phyloP scores from a whole-genome alignment of 306 rosid genomes.

The Vigna angularis region DNA sequence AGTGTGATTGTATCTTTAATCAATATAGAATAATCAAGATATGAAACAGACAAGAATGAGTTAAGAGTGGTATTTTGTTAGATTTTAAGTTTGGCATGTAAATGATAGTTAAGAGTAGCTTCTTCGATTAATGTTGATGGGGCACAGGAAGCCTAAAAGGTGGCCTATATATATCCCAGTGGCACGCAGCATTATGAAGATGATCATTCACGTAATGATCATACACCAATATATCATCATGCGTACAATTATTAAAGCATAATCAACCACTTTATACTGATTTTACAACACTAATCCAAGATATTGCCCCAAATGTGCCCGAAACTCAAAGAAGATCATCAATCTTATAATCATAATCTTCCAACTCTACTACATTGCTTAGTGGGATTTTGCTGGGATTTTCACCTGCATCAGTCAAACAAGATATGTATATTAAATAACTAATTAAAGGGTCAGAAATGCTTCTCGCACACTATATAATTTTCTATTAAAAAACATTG shows the following conservation, averaged over 20 bases:
- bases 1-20: no score
- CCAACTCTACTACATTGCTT: conserved; percentile 44
- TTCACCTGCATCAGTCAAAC: conserved; percentile 52
- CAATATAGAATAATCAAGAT: no score
- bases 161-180: background rate
- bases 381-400: conserved; percentile 57
- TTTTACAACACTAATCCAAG: conserved; percentile 47
- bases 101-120: background rate
- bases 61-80: no score
- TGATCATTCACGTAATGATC: conserved; percentile 45
- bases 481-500: background rate
- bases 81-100: no score
- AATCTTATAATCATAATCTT: conserved; percentile 47
- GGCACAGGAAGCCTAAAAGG: conserved; percentile 1
- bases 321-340: conserved; percentile 49
- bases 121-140: conserved; percentile 13
- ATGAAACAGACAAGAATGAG: no score
- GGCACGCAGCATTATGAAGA: conserved; percentile 42
- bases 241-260: conserved; percentile 41
- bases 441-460: background rate
- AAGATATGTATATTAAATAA: conserved; percentile 29
- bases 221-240: conserved; percentile 38
- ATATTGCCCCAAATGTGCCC: conserved; percentile 47
- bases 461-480: background rate
- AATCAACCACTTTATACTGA: conserved; percentile 41